These are phyloP conservation scores for Larix sibirica DNA, from an alignment of 83 land plant species.

Conservation along the genomic window DNA sequence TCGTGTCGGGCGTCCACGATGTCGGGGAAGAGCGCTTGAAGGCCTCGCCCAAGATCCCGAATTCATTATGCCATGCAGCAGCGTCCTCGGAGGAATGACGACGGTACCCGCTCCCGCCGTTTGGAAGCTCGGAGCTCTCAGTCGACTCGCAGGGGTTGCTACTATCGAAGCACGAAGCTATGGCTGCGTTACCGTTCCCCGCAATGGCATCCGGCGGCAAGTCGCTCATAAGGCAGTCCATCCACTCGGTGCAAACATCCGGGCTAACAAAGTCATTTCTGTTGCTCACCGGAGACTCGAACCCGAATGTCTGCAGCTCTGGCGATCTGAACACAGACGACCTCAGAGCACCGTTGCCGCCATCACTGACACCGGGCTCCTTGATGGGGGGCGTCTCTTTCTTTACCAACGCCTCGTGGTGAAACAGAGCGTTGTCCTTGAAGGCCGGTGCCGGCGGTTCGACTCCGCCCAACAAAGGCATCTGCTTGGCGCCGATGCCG, in stretches of 20 bases:
- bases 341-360: constrained; percentile 4
- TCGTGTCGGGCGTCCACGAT: neutral
- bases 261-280: constrained; percentile 16
- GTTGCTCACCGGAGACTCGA: constrained; percentile 3
- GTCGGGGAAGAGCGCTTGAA: neutral
- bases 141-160: constrained; percentile 32
- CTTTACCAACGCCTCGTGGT: neutral
- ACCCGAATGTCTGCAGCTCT: constrained; percentile 9
- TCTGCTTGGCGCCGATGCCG: neutral
- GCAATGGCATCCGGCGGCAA: neutral
- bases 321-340: constrained; percentile 16
- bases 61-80: constrained; percentile 11
- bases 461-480: neutral
- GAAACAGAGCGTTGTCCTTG: neutral
- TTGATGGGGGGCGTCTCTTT: constrained; percentile 11
- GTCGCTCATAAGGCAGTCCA: constrained; percentile 53
- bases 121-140: constrained; percentile 43
- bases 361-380: constrained; percentile 34
- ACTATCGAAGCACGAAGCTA: constrained; percentile 10
- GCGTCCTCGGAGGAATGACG: constrained; percentile 13
- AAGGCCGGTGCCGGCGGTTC: neutral
- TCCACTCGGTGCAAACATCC: constrained; percentile 62
- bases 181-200: neutral
- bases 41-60: constrained; percentile 8
- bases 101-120: constrained; percentile 15